Percentiles rank a stretch among this genome's conserved stretches.
Conservation (phyloP, 208 protist genomes). For the Leishmania amazonensis region DNA sequence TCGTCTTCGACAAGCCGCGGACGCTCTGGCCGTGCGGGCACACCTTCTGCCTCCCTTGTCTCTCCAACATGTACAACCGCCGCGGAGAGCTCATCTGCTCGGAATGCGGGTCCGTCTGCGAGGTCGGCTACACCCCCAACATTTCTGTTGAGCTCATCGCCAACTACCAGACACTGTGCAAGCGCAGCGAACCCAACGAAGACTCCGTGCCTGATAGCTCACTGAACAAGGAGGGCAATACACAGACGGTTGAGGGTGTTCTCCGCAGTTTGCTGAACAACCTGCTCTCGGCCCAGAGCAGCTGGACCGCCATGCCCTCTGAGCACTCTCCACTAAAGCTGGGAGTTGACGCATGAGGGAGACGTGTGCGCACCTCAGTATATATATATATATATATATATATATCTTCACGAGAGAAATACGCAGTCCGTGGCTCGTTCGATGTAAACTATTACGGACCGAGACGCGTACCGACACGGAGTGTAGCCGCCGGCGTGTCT, state of each 20-base stretch:
- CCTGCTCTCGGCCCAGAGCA: slow-evolving; percentile 55
- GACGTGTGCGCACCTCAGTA: neutral
- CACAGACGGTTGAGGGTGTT: slow-evolving; percentile 64
- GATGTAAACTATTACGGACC: neutral
- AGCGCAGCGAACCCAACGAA: slow-evolving; percentile 13
- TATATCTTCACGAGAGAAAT: neutral
- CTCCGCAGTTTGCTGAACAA: slow-evolving; percentile 67
- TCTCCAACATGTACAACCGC: slow-evolving; percentile 78
- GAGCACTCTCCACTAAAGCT: neutral
- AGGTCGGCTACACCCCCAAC: slow-evolving; percentile 88
- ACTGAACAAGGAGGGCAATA: slow-evolving; percentile 11
- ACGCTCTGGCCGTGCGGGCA: slow-evolving; percentile 91
- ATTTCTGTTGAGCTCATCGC: slow-evolving; percentile 72
- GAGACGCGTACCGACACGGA: neutral
- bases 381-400: neutral
- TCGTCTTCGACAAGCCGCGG: slow-evolving; percentile 77
- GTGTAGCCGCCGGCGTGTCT: neutral
- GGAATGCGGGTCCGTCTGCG: slow-evolving; percentile 82
- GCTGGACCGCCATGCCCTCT: slow-evolving; percentile 15
- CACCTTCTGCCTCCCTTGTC: slow-evolving; percentile 84
- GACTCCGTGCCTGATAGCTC: slow-evolving; percentile 3
- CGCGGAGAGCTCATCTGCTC: slow-evolving; percentile 81
- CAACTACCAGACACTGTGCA: slow-evolving; percentile 74
- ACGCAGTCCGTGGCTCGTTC: neutral
- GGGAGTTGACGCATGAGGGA: neutral